Evolutionary conservation across 768 basidiomycete species (phyloP).

Genomic region (Daedalea quercina): DNA sequence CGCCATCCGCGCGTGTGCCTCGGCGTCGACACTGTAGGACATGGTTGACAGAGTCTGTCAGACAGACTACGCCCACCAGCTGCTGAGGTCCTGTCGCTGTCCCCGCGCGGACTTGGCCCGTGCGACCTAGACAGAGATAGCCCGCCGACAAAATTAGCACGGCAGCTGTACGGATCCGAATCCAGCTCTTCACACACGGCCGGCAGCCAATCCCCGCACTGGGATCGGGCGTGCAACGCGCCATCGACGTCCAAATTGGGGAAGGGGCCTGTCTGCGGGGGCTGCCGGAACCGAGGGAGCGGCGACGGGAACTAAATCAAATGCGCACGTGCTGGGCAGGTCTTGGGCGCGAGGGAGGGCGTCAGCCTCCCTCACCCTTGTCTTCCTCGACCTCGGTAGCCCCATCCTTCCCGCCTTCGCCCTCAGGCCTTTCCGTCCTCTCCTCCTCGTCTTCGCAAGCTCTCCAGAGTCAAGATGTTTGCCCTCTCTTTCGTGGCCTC

Average conservation of each 20-base stretch:
- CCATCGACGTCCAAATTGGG: background rate
- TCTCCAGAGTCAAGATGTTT: constrained; percentile 15
- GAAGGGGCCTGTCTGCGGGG: background rate
- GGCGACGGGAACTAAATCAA: background rate
- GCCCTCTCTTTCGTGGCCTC: constrained; percentile 11
- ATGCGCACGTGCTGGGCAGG: background rate
- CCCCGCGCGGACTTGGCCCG: no score
- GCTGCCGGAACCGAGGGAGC: background rate
- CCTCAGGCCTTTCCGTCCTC: constrained; percentile 4
- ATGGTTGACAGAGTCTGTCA: no score
- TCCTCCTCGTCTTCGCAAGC: background rate
- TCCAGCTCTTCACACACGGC: no score
- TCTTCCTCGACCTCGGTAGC: constrained; percentile 10
- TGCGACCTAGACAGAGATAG: no score
- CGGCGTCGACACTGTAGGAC: no score
- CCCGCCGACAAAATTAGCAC: no score
- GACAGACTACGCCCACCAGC: no score
- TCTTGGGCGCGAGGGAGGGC: background rate
- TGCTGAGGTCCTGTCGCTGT: no score
- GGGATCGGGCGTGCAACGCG: no score
- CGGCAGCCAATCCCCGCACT: no score
- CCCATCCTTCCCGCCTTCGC: constrained; percentile 7
- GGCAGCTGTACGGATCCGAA: no score
- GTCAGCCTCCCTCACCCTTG: constrained; percentile 5
- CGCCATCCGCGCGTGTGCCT: no score